phyloP scores from a whole-genome alignment of 2,329 filamentous ascomycete genomes.

The Xylaria sp. region DNA sequence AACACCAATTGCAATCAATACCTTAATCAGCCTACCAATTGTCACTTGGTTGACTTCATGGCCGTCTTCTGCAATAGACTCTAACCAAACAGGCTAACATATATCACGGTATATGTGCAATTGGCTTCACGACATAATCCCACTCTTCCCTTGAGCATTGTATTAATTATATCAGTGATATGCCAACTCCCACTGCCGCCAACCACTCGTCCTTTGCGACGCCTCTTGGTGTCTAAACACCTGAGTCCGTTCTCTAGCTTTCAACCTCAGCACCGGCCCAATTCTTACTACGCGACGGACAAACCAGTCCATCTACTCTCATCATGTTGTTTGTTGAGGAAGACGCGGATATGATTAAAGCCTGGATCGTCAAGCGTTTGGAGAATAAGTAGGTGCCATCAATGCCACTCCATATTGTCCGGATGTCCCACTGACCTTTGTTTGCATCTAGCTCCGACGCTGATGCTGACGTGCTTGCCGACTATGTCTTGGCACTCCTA shows the following conservation, averaged over 20 bases:
- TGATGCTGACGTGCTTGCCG: conserved; percentile 82
- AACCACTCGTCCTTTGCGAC: conserved; percentile 6
- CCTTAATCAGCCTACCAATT: conserved; percentile 9
- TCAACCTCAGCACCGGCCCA: conserved; percentile 1
- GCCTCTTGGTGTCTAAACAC: conserved; percentile 12
- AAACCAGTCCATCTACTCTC: conserved; percentile 5
- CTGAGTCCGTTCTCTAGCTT: background rate
- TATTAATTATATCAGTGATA: background rate
- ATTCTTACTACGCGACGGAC: background rate
- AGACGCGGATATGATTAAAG: conserved; percentile 72
- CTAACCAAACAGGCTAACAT: background rate
- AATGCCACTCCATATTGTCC: background rate
- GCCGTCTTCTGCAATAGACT: conserved; percentile 4
- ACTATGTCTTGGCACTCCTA: conserved; percentile 83
- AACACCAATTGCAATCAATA: background rate
- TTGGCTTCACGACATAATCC: background rate
- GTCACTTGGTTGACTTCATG: background rate
- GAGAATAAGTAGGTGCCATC: conserved; percentile 72
- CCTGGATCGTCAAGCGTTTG: conserved; percentile 80
- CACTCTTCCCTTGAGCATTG: background rate
- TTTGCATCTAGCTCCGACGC: conserved; percentile 72
- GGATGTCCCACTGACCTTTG: conserved; percentile 27
- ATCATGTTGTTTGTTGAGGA: conserved; percentile 71
- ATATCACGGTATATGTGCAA: background rate
- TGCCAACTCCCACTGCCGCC: background rate